These are phyloP conservation scores for Protea cynaroides DNA, from an alignment of 164 flowering plant genomes.

Conservation along the genomic window DNA sequence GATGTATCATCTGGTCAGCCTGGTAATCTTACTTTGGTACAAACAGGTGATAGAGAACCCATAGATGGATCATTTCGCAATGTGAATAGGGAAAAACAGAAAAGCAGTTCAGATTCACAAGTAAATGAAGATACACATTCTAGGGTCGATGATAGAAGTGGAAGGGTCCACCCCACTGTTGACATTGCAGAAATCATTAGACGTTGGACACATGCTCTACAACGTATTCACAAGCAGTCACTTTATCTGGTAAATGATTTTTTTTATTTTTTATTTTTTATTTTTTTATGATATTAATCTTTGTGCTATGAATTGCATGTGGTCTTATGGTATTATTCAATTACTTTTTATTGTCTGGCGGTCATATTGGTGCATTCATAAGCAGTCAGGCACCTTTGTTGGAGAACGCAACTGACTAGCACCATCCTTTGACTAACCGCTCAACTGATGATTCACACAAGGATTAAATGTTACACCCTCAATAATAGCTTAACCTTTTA, in stretches of 20 bases:
- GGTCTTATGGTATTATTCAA: neutral
- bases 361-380: no score
- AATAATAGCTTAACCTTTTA: no score
- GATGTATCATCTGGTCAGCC: conserved; percentile 42
- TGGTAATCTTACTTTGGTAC: conserved; percentile 30
- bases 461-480: no score
- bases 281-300: conserved; percentile 1
- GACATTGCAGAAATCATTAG: conserved; percentile 95
- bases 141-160: conserved; percentile 74
- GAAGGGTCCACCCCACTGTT: conserved; percentile 77
- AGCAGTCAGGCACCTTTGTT: no score
- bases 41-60: conserved; percentile 49
- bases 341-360: no score
- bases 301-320: neutral
- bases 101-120: conserved; percentile 32
- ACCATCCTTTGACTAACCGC: no score
- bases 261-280: no score
- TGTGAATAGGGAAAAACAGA: conserved; percentile 34
- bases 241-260: conserved; percentile 39
- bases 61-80: conserved; percentile 38
- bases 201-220: conserved; percentile 98
- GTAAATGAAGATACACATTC: conserved; percentile 47
- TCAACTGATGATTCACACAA: no score
- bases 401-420: no score
- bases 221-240: conserved; percentile 93